These are phyloP conservation scores for Bipolaris victoriae DNA, from an alignment of 2,329 filamentous ascomycete genomes.

Conservation along the genomic window DNA sequence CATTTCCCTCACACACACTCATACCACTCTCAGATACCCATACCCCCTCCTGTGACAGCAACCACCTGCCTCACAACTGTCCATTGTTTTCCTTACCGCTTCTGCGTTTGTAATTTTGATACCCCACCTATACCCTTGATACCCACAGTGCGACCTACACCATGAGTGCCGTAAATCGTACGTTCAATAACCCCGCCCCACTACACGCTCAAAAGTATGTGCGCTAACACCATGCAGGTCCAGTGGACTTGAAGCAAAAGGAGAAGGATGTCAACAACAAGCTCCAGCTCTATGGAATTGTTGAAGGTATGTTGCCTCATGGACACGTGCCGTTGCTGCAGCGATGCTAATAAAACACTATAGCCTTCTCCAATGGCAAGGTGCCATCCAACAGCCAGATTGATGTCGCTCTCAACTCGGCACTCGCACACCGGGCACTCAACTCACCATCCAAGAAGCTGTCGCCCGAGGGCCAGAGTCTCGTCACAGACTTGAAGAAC, in stretches of 20 bases:
- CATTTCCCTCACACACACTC: constrained; percentile 8
- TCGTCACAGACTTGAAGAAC: constrained; percentile 77
- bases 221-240: constrained; percentile 66
- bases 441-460: constrained; percentile 75
- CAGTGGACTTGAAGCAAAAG: constrained; percentile 75
- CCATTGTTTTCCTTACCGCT: constrained; percentile 29
- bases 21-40: constrained; percentile 12
- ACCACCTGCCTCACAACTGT: background rate
- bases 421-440: constrained; percentile 74
- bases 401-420: constrained; percentile 90
- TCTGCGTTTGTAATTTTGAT: constrained; percentile 38
- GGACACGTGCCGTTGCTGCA: background rate
- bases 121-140: constrained; percentile 32
- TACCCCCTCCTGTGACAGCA: background rate
- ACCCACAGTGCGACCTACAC: constrained; percentile 29
- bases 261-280: constrained; percentile 89
- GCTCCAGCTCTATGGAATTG: constrained; percentile 92
- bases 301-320: constrained; percentile 59
- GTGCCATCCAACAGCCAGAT: constrained; percentile 96
- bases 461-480: constrained; percentile 78
- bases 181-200: constrained; percentile 13
- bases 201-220: constrained; percentile 42
- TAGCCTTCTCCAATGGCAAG: constrained; percentile 86
- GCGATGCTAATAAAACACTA: constrained; percentile 19
- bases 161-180: constrained; percentile 40